Conservation (phyloP, 139 green algal genomes). For the Pleodorina starrii region DNA sequence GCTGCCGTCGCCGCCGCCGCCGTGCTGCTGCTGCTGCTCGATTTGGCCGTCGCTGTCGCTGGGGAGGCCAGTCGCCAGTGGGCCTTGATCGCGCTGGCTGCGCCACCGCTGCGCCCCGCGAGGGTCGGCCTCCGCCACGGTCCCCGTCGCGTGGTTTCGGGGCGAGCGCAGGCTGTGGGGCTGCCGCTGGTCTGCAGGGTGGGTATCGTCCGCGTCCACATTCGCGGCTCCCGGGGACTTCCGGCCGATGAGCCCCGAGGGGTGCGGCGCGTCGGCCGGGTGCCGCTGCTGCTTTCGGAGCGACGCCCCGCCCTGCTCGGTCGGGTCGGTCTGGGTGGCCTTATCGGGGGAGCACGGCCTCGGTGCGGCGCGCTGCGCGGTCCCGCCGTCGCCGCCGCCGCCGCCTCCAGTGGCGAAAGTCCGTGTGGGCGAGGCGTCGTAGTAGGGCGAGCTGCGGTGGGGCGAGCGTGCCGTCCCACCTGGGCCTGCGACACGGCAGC, state of each 20-base stretch:
- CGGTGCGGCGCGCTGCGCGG: not conserved
- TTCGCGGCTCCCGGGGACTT: not conserved
- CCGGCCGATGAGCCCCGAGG: no score
- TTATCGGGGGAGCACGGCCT: not conserved
- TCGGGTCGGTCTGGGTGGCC: conserved; percentile 11
- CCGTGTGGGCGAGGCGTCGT: not conserved
- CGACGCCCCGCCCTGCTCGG: no score
- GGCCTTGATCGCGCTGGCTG: not conserved
- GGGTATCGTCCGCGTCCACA: not conserved
- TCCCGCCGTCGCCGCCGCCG: not conserved
- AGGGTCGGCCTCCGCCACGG: no score
- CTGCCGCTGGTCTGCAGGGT: no score
- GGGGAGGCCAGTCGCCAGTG: not conserved
- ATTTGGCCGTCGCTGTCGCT: not conserved
- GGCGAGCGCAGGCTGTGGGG: no score
- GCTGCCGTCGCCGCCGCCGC: not conserved
- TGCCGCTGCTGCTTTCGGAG: not conserved
- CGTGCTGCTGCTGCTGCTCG: not conserved
- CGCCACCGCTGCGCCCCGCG: no score
- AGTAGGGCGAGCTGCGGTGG: no score
- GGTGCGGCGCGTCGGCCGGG: no score
- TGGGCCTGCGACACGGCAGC: no score
- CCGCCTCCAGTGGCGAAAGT: not conserved
- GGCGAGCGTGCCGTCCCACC: no score
- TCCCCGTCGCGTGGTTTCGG: no score